Evolutionary conservation across 73 alveolate species (phyloP).

Genomic region (Paramecium bursaria): DNA sequence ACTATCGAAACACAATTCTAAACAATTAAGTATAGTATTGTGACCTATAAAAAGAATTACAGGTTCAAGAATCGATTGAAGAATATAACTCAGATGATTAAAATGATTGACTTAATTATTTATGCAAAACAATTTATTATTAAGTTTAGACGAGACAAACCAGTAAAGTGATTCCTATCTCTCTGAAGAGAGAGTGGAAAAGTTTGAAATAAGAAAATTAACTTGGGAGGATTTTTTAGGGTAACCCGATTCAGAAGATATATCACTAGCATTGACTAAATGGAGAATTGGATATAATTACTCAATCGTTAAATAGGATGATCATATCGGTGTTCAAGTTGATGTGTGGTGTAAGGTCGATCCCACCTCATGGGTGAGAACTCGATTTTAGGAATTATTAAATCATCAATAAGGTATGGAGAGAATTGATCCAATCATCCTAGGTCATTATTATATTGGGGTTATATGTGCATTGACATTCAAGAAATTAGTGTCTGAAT

Average conservation of each 20-base stretch:
- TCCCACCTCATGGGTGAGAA: constrained; percentile 42
- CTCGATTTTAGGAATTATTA: neutral
- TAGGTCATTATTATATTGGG: constrained; percentile 51
- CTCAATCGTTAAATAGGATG: neutral
- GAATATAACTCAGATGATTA: too few species aligned
- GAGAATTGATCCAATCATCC: neutral
- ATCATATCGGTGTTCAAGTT: constrained; percentile 2
- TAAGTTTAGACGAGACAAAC: too few species aligned
- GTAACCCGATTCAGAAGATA: neutral
- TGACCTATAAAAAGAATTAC: too few species aligned
- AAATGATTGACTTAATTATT: too few species aligned
- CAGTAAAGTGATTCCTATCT: neutral
- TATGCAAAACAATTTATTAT: too few species aligned
- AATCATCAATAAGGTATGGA: constrained; percentile 51
- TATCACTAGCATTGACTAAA: constrained; percentile 17
- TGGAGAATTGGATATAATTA: constrained; percentile 59
- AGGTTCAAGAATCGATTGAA: too few species aligned
- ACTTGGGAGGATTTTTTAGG: constrained; percentile 62
- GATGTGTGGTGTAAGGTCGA: constrained; percentile 62
- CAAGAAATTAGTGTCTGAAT: constrained; percentile 23
- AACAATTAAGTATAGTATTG: too few species aligned
- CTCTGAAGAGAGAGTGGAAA: neutral
- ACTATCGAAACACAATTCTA: too few species aligned
- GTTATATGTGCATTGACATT: constrained; percentile 47
- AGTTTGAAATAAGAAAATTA: constrained; percentile 24